Percentiles rank a stretch among this genome's conserved stretches.
Evolutionary conservation across 129 eudicot species (phyloP).

Genomic region (Daucus carota): DH1_v3.0 NC_030385.2:36570501-36571000

Average conservation of each 20-base stretch:
- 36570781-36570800: background rate
- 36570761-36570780: background rate
- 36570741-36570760: background rate
- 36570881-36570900: no score
- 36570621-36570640: slow-evolving; percentile 20
- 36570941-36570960: no score
- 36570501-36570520: slow-evolving; percentile 1
- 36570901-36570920: no score
- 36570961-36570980: no score
- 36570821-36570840: no score
- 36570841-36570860: no score
- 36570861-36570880: no score
- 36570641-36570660: slow-evolving; percentile 35
- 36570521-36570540: background rate
- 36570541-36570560: slow-evolving; percentile 2
- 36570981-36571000: no score
- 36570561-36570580: slow-evolving; percentile 12
- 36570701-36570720: slow-evolving; percentile 20
- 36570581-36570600: slow-evolving; percentile 49
- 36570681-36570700: slow-evolving; percentile 26
- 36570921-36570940: no score
- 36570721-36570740: slow-evolving; percentile 10
- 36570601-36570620: slow-evolving; percentile 17
- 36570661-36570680: slow-evolving; percentile 72
- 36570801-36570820: no score